phyloP scores from a whole-genome alignment of 495 filamentous ascomycete species.

The Letharia lupina region DNA sequence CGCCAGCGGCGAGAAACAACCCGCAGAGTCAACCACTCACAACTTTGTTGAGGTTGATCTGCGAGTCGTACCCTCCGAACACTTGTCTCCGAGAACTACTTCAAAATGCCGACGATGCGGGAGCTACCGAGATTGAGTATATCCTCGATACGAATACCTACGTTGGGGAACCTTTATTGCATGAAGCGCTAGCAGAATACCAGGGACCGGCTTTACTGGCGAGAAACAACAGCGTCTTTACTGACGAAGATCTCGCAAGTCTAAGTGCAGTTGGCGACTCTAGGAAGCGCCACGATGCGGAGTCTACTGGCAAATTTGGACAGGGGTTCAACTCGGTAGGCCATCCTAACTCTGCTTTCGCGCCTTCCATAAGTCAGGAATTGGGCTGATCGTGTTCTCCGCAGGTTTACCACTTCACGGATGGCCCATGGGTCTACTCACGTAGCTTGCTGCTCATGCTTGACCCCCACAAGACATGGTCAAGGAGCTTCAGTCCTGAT shows the following conservation, averaged over 20 bases:
- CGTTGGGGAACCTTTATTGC: slow-evolving; percentile 24
- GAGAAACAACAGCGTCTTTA: slow-evolving; percentile 35
- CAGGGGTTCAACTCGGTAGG: slow-evolving; percentile 36
- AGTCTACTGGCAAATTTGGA: slow-evolving; percentile 36
- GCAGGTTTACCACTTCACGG: slow-evolving; percentile 40
- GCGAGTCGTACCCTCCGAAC: slow-evolving; percentile 21
- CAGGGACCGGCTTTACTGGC: slow-evolving; percentile 38
- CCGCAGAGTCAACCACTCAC: slow-evolving; percentile 18
- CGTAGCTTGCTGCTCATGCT: slow-evolving; percentile 32
- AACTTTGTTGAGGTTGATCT: slow-evolving; percentile 18
- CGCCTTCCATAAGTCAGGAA: no score
- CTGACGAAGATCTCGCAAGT: slow-evolving; percentile 31
- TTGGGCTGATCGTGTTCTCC: slow-evolving; percentile 4
- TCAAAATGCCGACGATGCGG: slow-evolving; percentile 24
- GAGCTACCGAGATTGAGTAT: slow-evolving; percentile 23
- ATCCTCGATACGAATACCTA: slow-evolving; percentile 21
- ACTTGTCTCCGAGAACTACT: slow-evolving; percentile 23
- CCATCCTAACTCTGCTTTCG: neutral
- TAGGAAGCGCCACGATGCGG: slow-evolving; percentile 30
- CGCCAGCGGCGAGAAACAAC: slow-evolving; percentile 7
- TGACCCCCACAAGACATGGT: slow-evolving; percentile 39
- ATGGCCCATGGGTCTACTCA: slow-evolving; percentile 37
- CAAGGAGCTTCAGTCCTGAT: slow-evolving; percentile 7
- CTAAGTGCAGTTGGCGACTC: slow-evolving; percentile 34
- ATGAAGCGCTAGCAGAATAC: slow-evolving; percentile 29